Base-by-base conservation (phyloP, 106 monocot species). In the Dendrobium nobile region DNA sequence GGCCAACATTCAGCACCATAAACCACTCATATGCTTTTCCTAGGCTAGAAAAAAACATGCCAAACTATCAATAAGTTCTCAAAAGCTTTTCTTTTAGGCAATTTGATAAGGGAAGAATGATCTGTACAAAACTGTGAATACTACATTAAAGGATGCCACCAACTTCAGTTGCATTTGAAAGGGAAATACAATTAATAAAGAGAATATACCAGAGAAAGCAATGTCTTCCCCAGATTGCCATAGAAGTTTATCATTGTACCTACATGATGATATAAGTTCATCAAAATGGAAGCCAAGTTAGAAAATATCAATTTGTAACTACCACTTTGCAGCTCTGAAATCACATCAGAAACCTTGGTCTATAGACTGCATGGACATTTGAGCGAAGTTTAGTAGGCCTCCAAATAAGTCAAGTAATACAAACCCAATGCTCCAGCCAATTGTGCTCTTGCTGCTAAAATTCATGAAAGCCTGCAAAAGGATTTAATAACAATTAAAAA, bases 381-480 rank as follows among this genome's bases (percentile, higher is more conserved):
- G 93, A 42, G 77, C 88, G 84, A 93, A 93, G 67, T 88, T 93
- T 27, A 93, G 73, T 54, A 93, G 11, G 17, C 91, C 93, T 67
- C 93, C 93, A n/a, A 77, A 22, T 51, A 93, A 47, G 68, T 93
- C 93, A 54, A 93, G 91, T 75, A 93, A 84, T 59, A 93, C 89
- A 79, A 91, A 91, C 64, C 93, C 93, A 45, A 93, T 91, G 73
- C 93, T 91, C 93, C 93, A 93, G 37, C 93, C 93, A 33, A 93
- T 72, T 4, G 93, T 93, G 79, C 93, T 93, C 82, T 93, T 93
- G 41, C 90, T 85, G 19, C 19, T 75, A 56, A 91, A 93, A 67
- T 93, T 93, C 93, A 93, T 93, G 75, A 85, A 77, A 27, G 78
- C 93, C 93, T 93, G 41, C 2, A 31, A 86, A 47, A 45, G 45